Conservation (phyloP, 345 rosid genomes). For the Salix udensis region DNA sequence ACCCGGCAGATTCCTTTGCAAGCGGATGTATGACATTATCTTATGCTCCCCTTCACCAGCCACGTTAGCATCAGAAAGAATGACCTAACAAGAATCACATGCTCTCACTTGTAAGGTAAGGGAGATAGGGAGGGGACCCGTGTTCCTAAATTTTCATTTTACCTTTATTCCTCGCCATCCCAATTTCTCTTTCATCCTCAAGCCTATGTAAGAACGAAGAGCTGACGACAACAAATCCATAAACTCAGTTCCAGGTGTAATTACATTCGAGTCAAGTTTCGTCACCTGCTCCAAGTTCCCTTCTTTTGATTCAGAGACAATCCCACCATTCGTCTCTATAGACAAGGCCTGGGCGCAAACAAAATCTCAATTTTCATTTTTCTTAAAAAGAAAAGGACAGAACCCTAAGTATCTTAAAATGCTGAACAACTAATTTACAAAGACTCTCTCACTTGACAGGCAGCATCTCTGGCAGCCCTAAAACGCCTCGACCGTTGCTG, state of each 20-base stretch:
- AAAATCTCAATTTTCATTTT: background rate
- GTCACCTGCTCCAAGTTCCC: background rate
- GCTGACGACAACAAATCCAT: conserved; percentile 33
- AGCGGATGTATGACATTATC: conserved; percentile 36
- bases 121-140: background rate
- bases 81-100: conserved; percentile 18
- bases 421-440: too few species aligned
- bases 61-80: conserved; percentile 35
- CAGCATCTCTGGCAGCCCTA: conserved; percentile 31
- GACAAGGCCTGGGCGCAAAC: background rate
- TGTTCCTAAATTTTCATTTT: background rate
- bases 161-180: conserved; percentile 36
- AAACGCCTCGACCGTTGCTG: conserved; percentile 35
- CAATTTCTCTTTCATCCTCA: conserved; percentile 26
- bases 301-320: background rate
- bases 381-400: background rate
- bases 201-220: conserved; percentile 26
- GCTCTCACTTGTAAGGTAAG: background rate
- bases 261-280: conserved; percentile 30
- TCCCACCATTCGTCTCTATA: background rate
- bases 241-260: conserved; percentile 41
- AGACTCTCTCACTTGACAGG: conserved; percentile 9
- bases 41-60: conserved; percentile 44
- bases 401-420: background rate
- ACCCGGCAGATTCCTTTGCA: conserved; percentile 35